Evolutionary conservation across 1,284 basidiomycete genomes (phyloP).

Genomic region (Microbotryum silenes-acaulis): DNA sequence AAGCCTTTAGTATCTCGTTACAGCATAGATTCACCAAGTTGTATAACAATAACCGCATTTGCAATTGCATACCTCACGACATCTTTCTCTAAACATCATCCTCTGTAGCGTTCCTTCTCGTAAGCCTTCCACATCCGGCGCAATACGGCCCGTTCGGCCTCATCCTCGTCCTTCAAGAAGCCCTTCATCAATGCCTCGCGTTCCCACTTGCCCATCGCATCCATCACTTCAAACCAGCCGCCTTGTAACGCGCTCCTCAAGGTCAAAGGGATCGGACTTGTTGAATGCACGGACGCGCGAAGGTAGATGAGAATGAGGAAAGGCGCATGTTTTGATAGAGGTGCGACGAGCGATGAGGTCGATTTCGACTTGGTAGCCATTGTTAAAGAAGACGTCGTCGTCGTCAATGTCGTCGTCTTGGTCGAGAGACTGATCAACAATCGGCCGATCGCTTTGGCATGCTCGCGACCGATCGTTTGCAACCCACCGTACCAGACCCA

Average conservation of each 20-base stretch:
- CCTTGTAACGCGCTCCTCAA: conserved; percentile 26
- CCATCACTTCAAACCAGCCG: conserved; percentile 33
- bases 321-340: conserved; percentile 35
- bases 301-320: conserved; percentile 35
- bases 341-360: conserved; percentile 25
- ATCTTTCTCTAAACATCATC: not conserved
- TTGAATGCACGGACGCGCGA: conserved; percentile 24
- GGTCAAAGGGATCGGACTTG: conserved; percentile 25
- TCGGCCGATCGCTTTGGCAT: conserved; percentile 26
- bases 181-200: conserved; percentile 35
- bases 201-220: conserved; percentile 35
- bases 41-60: too few relatives aligned
- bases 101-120: conserved; percentile 33
- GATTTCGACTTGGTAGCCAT: not conserved
- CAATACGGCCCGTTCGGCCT: conserved; percentile 32
- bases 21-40: too few relatives aligned
- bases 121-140: conserved; percentile 30
- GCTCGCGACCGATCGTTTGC: conserved; percentile 8
- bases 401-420: conserved; percentile 23
- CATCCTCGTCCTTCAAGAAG: conserved; percentile 29
- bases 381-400: not conserved
- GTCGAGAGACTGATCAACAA: conserved; percentile 29
- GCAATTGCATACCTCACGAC: too few relatives aligned
- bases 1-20: too few relatives aligned
- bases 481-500: conserved; percentile 28